Evolutionary conservation across 2,329 filamentous ascomycete genomes (phyloP).

Genomic region (Phaeosphaeriaceae sp.): DNA sequence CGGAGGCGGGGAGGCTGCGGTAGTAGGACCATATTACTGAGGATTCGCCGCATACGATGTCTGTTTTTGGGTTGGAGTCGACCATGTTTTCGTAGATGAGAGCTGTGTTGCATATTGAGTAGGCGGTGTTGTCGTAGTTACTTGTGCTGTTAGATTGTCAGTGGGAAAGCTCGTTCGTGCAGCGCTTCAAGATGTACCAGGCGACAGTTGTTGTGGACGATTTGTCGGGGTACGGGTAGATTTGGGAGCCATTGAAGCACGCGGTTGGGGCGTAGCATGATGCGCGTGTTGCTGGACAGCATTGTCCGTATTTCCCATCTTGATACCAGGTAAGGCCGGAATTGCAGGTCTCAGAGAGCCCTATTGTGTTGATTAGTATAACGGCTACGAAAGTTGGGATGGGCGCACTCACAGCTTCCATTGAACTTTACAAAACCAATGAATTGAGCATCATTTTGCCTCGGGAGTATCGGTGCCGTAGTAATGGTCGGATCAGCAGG

Average conservation of each 20-base stretch:
- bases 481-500: slow-evolving; percentile 41
- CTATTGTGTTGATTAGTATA: slow-evolving; percentile 16
- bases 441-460: slow-evolving; percentile 32
- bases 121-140: slow-evolving; percentile 27
- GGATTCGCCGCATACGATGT: slow-evolving; percentile 31
- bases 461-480: slow-evolving; percentile 31
- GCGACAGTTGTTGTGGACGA: slow-evolving; percentile 30
- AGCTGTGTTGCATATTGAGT: slow-evolving; percentile 33
- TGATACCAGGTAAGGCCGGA: slow-evolving; percentile 38
- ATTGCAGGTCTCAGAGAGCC: slow-evolving; percentile 30
- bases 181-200: slow-evolving; percentile 21
- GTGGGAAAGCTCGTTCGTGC: neutral
- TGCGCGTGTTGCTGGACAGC: slow-evolving; percentile 30
- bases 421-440: slow-evolving; percentile 32
- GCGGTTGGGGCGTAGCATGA: slow-evolving; percentile 35
- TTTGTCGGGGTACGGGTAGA: slow-evolving; percentile 29
- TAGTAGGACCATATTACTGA: slow-evolving; percentile 33
- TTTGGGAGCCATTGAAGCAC: slow-evolving; percentile 32
- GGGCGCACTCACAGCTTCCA: slow-evolving; percentile 26
- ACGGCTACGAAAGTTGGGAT: neutral
- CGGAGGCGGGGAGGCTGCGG: slow-evolving; percentile 19
- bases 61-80: slow-evolving; percentile 28
- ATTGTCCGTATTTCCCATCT: slow-evolving; percentile 37
- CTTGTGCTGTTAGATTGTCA: slow-evolving; percentile 21
- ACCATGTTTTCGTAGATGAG: slow-evolving; percentile 31